A percentile compares a stretch with the other conserved stretches of the same genome.
phyloP scores from a whole-genome alignment of 768 basidiomycete genomes.

The Rhodotorula sphaerocarpa region DNA sequence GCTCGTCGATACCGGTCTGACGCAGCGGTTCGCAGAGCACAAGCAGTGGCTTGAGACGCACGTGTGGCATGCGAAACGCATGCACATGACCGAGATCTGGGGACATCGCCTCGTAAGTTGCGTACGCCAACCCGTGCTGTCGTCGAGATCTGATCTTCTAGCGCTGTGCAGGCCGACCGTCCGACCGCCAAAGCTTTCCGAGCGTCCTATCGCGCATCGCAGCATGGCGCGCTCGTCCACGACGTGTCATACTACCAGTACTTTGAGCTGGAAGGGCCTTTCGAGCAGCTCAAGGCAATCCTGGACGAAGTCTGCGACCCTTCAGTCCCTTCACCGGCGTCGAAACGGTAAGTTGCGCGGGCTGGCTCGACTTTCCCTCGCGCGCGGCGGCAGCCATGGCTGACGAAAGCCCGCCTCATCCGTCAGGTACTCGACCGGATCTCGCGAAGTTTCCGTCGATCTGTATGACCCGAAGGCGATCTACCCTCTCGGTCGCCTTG shows the following conservation, averaged over 20 bases:
- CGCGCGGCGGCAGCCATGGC: no score
- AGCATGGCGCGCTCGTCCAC: conserved; percentile 75
- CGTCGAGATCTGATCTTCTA: no score
- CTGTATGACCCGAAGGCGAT: conserved; percentile 51
- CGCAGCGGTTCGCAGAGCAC: conserved; percentile 62
- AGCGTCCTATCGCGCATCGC: conserved; percentile 78
- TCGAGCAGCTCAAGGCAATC: background rate
- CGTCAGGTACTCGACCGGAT: conserved; percentile 62
- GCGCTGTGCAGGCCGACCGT: conserved; percentile 66
- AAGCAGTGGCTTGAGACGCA: conserved; percentile 95
- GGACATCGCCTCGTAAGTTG: conserved; percentile 68
- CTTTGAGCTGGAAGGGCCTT: conserved; percentile 30
- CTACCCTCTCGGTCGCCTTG: conserved; percentile 66
- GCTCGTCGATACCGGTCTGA: no score
- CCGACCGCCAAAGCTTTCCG: conserved; percentile 90
- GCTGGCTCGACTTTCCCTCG: no score
- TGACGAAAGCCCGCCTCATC: no score
- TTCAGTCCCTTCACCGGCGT: background rate
- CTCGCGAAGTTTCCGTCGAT: conserved; percentile 58
- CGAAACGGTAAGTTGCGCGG: conserved; percentile 31
- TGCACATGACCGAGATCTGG: conserved; percentile 90
- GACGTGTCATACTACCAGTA: conserved; percentile 73
- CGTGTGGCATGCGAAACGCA: conserved; percentile 93
- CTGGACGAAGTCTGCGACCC: conserved; percentile 28
- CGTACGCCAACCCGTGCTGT: no score